These are phyloP conservation scores for Didymosphaeria variabile DNA, from an alignment of 2,329 filamentous ascomycete species.

Conservation along the genomic window DNA sequence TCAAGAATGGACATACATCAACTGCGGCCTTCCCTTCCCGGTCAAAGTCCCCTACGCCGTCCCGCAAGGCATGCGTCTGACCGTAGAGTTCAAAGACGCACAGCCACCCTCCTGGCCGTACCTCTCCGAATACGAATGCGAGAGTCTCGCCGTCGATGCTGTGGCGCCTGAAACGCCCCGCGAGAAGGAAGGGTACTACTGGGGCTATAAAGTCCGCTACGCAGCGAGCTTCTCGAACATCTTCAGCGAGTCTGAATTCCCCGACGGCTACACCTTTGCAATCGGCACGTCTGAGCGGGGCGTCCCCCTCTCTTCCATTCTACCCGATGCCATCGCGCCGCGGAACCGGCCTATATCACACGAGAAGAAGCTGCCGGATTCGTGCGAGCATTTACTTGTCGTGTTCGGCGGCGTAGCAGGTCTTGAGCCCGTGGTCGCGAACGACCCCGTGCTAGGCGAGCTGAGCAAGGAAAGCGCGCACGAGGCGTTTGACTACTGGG, in stretches of 20 bases:
- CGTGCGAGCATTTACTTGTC: conserved; percentile 76
- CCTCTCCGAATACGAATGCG: conserved; percentile 31
- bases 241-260: conserved; percentile 78
- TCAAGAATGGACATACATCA: conserved; percentile 52
- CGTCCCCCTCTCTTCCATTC: conserved; percentile 53
- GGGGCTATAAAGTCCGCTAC: conserved; percentile 79
- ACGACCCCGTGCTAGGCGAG: conserved; percentile 68
- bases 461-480: conserved; percentile 70
- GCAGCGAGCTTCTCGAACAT: conserved; percentile 73
- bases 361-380: conserved; percentile 29
- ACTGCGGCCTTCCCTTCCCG: conserved; percentile 59
- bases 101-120: conserved; percentile 49
- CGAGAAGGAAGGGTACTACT: conserved; percentile 82
- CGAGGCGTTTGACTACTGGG: conserved; percentile 83
- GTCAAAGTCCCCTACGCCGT: conserved; percentile 65
- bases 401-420: conserved; percentile 85
- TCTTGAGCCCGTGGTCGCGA: conserved; percentile 76
- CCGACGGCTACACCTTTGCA: conserved; percentile 81
- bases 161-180: conserved; percentile 75
- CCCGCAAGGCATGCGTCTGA: conserved; percentile 76
- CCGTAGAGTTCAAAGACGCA: conserved; percentile 68
- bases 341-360: conserved; percentile 4
- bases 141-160: conserved; percentile 60
- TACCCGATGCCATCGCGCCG: conserved; percentile 26
- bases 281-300: conserved; percentile 87